Evolutionary conservation across 257 asterid species (phyloP).

Genomic region (Fraxinus americana): DNA sequence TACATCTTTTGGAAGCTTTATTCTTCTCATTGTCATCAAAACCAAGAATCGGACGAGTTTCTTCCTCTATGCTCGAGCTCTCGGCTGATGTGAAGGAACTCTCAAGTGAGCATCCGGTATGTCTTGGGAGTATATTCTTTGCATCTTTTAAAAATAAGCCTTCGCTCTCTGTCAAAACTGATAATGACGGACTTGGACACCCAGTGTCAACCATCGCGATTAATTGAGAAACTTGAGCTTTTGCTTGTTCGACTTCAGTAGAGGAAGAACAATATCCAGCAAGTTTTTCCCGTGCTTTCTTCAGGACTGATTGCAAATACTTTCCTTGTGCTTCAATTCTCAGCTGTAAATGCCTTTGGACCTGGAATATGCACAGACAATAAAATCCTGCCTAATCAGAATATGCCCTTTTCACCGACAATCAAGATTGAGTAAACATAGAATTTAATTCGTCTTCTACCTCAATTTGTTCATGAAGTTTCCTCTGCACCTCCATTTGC

Average conservation of each 20-base stretch:
- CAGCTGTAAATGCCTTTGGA: slow-evolving; percentile 35
- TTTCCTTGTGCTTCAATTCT: slow-evolving; percentile 39
- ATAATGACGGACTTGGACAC: slow-evolving; percentile 56
- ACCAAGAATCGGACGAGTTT: neutral
- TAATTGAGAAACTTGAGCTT: slow-evolving; percentile 69
- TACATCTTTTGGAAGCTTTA: neutral
- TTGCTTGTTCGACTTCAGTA: slow-evolving; percentile 46
- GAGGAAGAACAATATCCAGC: slow-evolving; percentile 50
- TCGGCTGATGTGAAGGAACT: slow-evolving; percentile 80
- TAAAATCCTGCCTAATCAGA: too few species aligned
- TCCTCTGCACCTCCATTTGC: slow-evolving; percentile 41
- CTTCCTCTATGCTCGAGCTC: slow-evolving; percentile 49
- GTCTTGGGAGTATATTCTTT: slow-evolving; percentile 28
- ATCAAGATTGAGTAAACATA: too few species aligned
- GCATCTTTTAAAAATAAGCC: slow-evolving; percentile 38
- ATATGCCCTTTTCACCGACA: too few species aligned
- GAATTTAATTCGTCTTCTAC: neutral
- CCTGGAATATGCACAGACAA: neutral
- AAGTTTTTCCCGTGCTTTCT: slow-evolving; percentile 30
- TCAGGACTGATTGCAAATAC: slow-evolving; percentile 28
- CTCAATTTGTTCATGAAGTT: slow-evolving; percentile 31
- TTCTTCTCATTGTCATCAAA: neutral
- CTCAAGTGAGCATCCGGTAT: slow-evolving; percentile 52
- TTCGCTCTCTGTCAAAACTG: slow-evolving; percentile 65
- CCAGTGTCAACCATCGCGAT: slow-evolving; percentile 66